These are phyloP conservation scores for Collybiopsis luxurians DNA, from an alignment of 768 basidiomycete species.

Conservation along the genomic window DNA sequence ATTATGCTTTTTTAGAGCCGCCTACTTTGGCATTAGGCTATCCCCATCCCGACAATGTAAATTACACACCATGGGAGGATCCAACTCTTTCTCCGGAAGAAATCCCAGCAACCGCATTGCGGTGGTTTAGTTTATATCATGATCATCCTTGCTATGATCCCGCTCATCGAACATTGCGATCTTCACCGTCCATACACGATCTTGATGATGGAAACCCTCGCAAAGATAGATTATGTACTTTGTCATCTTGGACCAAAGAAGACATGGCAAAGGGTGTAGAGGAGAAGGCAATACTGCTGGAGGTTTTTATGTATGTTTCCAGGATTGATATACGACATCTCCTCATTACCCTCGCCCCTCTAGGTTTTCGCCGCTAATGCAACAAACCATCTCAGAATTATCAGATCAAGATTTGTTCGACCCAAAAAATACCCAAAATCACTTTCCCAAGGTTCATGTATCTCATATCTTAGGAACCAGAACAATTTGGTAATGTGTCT, in stretches of 20 bases:
- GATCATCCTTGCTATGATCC: conserved; percentile 6
- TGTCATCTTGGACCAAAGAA: conserved; percentile 11
- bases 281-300: background rate
- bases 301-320: background rate
- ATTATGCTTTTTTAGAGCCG: conserved; percentile 4
- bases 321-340: background rate
- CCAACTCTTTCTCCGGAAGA: conserved; percentile 9
- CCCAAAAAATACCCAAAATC: background rate
- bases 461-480: conserved; percentile 3
- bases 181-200: background rate
- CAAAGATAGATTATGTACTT: background rate
- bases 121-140: conserved; percentile 13
- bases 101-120: conserved; percentile 1
- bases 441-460: conserved; percentile 6
- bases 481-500: conserved; percentile 8
- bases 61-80: conserved; percentile 11
- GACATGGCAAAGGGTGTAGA: background rate
- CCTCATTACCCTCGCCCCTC: background rate
- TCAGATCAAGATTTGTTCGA: conserved; percentile 9
- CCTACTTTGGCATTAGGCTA: conserved; percentile 12
- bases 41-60: conserved; percentile 2
- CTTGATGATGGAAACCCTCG: background rate
- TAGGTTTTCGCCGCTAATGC: background rate
- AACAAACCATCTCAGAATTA: conserved; percentile 1
- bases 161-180: background rate